Evolutionary conservation across 2,329 filamentous ascomycete genomes (phyloP), one percentile per base, ranked within the genome.

Genomic region (Fusarium anthophilum): DNA sequence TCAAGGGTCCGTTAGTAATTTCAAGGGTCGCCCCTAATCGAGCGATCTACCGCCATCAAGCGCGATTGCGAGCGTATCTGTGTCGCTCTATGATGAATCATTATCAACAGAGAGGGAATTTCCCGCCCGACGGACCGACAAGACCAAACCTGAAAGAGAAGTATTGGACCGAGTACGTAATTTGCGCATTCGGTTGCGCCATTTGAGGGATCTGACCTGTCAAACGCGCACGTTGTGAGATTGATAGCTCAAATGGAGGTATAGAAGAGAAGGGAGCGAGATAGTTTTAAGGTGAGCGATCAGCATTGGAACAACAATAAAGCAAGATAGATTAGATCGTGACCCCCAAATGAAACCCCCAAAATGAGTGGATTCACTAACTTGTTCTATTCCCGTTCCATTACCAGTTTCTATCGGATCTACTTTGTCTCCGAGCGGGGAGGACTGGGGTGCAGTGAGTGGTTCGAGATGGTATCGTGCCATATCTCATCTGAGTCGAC

Each of bases 101-200:
- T 75, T 43, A 54, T 54, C 24, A 43, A 73, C 45, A n/a, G 45
- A 43, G 26, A 47, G n/a, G 28, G 24, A 50, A 63, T 41, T 45
- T 20, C n/a, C 45, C 50, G 56, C 51, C 51, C 47, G 32, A 68
- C 53, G 71, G 59, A 35, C 71, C 58, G 50, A 38, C 37, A 47
- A 39, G 44, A 43, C 69, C 58, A 67, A 57, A 60, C 72, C 61
- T 45, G 38, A 66, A 63, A 51, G 43, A 57, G 64, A 24, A 55
- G 20, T 41, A 41, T 43, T 56, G 20, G 38, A 47, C 44, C 56
- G 53, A 69, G 56, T 75, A 63, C 72, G 69, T 62, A 73, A 75
- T 75, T 51, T 66, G 50, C 53, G 58, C 66, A 73, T 62, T 66
- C 54, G 54, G 18, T 75, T 75, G 72, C 73, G 73, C 67, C 70